Evolutionary conservation across 148 eudicot genomes (phyloP).

Genomic region (Rhododendron ovatum): DNA sequence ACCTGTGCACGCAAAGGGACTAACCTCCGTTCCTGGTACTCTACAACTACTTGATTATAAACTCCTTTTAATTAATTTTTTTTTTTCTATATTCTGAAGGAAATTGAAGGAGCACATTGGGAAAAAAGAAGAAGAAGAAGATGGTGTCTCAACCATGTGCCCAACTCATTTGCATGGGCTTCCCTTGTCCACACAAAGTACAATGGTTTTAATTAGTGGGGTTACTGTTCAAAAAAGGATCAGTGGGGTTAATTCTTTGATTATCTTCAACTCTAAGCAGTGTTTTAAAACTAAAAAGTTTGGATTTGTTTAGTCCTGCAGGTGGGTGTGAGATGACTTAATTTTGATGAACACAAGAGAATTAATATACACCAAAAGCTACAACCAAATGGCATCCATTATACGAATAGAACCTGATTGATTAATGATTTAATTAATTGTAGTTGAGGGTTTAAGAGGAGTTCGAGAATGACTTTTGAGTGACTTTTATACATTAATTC

Average conservation of each 20-base stretch:
- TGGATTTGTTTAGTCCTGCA: background rate
- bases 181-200: background rate
- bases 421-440: background rate
- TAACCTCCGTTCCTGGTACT: too few species aligned
- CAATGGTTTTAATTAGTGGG: background rate
- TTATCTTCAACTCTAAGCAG: background rate
- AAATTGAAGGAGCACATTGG: background rate
- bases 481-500: background rate
- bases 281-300: background rate
- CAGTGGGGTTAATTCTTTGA: background rate
- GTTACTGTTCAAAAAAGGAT: too few species aligned
- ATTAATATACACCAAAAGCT: background rate
- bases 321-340: background rate
- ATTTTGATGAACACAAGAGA: background rate
- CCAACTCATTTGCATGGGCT: background rate
- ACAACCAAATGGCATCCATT: background rate
- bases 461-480: background rate
- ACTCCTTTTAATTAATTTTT: background rate
- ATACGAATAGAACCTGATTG: background rate
- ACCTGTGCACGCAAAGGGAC: background rate
- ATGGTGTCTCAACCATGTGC: background rate
- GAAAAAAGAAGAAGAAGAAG: background rate
- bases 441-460: background rate
- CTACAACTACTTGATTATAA: too few species aligned
- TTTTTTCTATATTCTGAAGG: background rate